phyloP scores from a whole-genome alignment of 306 rosid genomes.

The Cucurbita pepo region DNA sequence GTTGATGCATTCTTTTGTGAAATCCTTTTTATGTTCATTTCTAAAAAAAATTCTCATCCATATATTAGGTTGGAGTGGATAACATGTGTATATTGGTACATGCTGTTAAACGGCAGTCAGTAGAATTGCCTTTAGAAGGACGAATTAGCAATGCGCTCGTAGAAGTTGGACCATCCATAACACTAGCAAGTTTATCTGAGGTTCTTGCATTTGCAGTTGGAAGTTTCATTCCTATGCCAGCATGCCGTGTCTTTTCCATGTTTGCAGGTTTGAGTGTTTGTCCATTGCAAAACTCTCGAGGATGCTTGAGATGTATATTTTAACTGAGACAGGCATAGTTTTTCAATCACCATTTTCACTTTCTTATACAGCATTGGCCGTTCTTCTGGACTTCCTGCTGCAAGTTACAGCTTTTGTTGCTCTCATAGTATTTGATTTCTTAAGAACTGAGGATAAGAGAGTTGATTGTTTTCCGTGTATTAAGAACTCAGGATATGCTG shows the following conservation, averaged over 20 bases:
- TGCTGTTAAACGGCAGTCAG: slow-evolving; percentile 82
- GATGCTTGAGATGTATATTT: not conserved
- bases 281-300: not conserved
- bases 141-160: slow-evolving; percentile 89
- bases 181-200: slow-evolving; percentile 89
- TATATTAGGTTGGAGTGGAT: slow-evolving; percentile 87
- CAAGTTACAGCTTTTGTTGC: slow-evolving; percentile 97
- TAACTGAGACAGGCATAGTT: not conserved
- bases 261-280: slow-evolving; percentile 57
- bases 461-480: slow-evolving; percentile 92
- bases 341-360: slow-evolving; percentile 14
- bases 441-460: slow-evolving; percentile 73
- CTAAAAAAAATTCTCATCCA: not conserved
- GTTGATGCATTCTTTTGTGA: not conserved
- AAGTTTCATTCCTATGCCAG: slow-evolving; percentile 98
- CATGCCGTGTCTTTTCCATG: slow-evolving; percentile 98
- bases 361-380: slow-evolving; percentile 78
- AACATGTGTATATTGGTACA: slow-evolving; percentile 96
- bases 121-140: slow-evolving; percentile 73
- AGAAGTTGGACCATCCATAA: slow-evolving; percentile 98
- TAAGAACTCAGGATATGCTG: slow-evolving; percentile 37
- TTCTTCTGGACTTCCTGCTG: slow-evolving; percentile 85
- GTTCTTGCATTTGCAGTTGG: slow-evolving; percentile 97
- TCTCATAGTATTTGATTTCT: slow-evolving; percentile 68
- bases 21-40: not conserved